These are phyloP conservation scores for Climacium dendroides DNA, from an alignment of 225 moss, liverwort and hornwort genomes.

Conservation along the genomic window DNA sequence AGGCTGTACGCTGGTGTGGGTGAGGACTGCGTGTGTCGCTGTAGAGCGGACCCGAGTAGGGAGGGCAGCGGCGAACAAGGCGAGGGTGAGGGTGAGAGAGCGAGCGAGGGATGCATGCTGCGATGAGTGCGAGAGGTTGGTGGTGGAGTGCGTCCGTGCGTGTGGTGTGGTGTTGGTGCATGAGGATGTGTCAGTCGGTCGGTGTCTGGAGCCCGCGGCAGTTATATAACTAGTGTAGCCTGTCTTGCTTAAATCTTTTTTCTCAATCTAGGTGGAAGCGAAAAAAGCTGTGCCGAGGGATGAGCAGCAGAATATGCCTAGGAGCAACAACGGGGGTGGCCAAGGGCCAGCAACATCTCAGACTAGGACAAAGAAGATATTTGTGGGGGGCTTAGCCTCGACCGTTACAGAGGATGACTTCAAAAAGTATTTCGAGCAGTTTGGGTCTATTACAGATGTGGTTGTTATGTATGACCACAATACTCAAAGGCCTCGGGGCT, in stretches of 20 bases:
- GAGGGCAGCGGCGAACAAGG: background rate
- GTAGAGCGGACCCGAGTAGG: background rate
- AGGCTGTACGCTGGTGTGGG: background rate
- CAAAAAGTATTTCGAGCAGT: slow-evolving; percentile 99
- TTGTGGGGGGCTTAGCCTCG: slow-evolving; percentile 98
- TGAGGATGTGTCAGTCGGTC: background rate
- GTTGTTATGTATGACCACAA: slow-evolving; percentile 99
- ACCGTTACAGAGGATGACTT: slow-evolving; percentile 99
- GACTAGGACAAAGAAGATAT: slow-evolving; percentile 99
- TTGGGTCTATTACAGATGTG: slow-evolving; percentile 97
- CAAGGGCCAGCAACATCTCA: slow-evolving; percentile 70
- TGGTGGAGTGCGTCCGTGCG: background rate
- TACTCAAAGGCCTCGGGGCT: slow-evolving; percentile 96
- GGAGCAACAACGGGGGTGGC: slow-evolving; percentile 77
- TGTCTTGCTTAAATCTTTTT: slow-evolving; percentile 42
- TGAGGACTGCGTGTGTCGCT: background rate
- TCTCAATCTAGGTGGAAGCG: slow-evolving; percentile 93
- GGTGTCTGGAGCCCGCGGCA: slow-evolving; percentile 4
- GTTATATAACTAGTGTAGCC: slow-evolving; percentile 58
- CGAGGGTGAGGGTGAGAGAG: background rate
- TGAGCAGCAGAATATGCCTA: slow-evolving; percentile 95
- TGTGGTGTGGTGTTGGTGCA: background rate
- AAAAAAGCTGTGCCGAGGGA: slow-evolving; percentile 99
- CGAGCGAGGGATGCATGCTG: background rate
- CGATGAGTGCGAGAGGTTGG: background rate